Evolutionary conservation across 2,329 filamentous ascomycete genomes (phyloP), one percentile per base, ranked within the genome.

Genomic region (Colletotrichum sp.): DNA sequence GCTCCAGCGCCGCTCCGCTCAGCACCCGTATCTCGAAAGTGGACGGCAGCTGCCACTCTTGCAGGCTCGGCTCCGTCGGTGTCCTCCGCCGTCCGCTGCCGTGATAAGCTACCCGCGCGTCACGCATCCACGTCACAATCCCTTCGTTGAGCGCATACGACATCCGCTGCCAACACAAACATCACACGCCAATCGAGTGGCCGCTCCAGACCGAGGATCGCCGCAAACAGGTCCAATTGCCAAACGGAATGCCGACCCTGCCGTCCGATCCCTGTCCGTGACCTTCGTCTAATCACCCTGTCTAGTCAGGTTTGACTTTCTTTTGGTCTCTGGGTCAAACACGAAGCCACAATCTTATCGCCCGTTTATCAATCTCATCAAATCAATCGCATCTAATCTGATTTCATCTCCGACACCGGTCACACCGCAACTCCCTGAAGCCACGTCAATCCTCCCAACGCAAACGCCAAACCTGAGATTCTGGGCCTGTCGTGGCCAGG

Each of bases 381-480:
- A 76, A 76, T 76, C 66, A 76, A 76, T 76, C 75, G 66, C 71
- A 76, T 76, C 75, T 76, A 75, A 76, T 76, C 75, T 75, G 44
- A 15, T 39, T 64, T 48, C 57, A 65, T 73, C 70, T 75, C 73
- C 73, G 70, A 73, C 57, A 75, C 70, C 70, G 73, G 70, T 65
- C 24, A 9, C 55, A 30, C 26, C n/a, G 44, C 26, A 28, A 55
- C 10, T 9, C 30, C 52, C 36, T 52, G 48, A 22, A 34, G 44
- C 39, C 24, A 32, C 24, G 68, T 59, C 36, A 70, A 62, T 68
- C 36, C 34, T 62, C 55, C 36, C 24, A 59, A 68, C 44, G 26
- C 69, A 34, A 68, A 28, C 55, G 24, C 39, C 26, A 65, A 24
- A 44, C 24, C 34, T 62, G 44, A 64, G 15, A 73, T 36, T 60